Conservation (phyloP, 495 filamentous ascomycete species). For the Tuber indicum region DNA sequence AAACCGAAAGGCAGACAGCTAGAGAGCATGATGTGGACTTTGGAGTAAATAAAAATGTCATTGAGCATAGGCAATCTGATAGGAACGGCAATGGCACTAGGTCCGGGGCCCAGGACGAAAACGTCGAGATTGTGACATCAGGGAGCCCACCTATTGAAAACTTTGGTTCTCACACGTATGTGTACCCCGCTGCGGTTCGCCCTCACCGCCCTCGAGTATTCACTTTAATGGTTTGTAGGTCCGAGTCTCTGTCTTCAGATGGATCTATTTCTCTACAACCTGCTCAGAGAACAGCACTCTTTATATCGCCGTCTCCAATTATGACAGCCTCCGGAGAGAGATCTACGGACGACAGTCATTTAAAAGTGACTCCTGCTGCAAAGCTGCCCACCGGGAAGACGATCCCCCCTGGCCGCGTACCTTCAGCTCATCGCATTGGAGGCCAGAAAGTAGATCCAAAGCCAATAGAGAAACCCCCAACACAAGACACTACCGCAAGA, state of each 20-base stretch:
- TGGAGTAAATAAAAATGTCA: too few species aligned
- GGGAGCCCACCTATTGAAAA: background rate
- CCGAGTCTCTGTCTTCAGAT: background rate
- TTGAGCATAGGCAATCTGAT: slow-evolving; percentile 3
- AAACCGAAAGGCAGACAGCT: background rate
- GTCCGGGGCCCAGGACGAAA: background rate
- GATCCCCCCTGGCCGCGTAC: background rate
- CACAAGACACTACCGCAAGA: background rate
- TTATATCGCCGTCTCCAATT: background rate
- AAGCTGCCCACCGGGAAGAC: background rate
- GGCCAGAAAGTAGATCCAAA: background rate
- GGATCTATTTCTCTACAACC: background rate
- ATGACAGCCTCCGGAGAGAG: background rate
- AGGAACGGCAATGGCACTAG: background rate
- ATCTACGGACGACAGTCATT: background rate
- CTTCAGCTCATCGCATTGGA: background rate
- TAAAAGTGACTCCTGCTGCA: background rate
- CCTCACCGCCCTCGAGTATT: background rate
- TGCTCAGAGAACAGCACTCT: background rate
- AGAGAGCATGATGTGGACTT: background rate
- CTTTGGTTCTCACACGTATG: background rate
- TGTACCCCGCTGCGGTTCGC: background rate
- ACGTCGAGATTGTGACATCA: background rate
- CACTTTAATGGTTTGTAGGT: background rate
- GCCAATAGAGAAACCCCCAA: background rate